These are phyloP conservation scores for Citrus medica DNA, from an alignment of 345 rosid genomes.

Conservation along the genomic window DNA sequence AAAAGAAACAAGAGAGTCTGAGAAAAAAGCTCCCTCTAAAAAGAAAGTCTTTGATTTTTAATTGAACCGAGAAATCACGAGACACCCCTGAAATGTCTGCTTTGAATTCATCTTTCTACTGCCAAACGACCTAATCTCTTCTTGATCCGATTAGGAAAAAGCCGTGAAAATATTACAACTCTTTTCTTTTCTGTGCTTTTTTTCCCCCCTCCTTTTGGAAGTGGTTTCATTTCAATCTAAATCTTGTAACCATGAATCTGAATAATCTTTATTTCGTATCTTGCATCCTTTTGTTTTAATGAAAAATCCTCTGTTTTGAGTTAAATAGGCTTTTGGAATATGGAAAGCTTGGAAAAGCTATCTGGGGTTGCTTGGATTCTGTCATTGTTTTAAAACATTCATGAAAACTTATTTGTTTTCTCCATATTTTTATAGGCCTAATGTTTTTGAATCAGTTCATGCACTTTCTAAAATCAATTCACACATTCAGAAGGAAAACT, in stretches of 20 bases:
- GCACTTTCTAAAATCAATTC: conserved; percentile 93
- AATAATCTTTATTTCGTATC: conserved; percentile 19
- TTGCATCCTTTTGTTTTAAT: conserved; percentile 1
- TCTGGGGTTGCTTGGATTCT: conserved; percentile 17
- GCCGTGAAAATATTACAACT: conserved; percentile 26
- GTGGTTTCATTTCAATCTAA: conserved; percentile 1
- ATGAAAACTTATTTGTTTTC: conserved; percentile 45
- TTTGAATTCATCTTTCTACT: conserved; percentile 59
- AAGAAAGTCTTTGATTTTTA: conserved; percentile 35
- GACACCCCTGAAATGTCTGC: conserved; percentile 68
- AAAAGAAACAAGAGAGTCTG: conserved; percentile 17
- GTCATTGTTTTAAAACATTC: conserved; percentile 27
- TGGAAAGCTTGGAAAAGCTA: conserved; percentile 6
- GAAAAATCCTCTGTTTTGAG: conserved; percentile 11
- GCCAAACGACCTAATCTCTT: conserved; percentile 41
- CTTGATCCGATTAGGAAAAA: conserved; percentile 25
- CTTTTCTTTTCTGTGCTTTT: conserved; percentile 15
- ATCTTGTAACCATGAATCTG: conserved; percentile 28
- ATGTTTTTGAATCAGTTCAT: conserved; percentile 96
- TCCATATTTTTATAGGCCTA: conserved; percentile 41
- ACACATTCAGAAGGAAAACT: conserved; percentile 80
- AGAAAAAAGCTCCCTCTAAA: not conserved
- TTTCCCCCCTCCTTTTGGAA: conserved; percentile 8
- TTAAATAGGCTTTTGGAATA: not conserved
- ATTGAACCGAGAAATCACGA: conserved; percentile 72